Base-by-base conservation (phyloP, 2,329 filamentous ascomycete genomes). In the Hysterium pulicare region DNA sequence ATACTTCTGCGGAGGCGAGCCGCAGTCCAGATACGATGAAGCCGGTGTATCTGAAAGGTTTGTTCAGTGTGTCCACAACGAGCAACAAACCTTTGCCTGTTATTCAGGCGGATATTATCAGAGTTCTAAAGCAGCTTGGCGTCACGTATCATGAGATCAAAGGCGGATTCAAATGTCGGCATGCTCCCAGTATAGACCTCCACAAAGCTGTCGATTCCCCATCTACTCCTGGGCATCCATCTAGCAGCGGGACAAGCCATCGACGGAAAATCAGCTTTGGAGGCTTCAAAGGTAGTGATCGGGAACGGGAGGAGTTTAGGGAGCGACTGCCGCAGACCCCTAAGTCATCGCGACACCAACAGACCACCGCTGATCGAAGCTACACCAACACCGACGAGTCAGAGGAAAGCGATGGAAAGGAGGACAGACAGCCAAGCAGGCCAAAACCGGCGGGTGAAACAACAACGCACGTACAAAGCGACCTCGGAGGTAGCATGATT, bases 41-140 rank as follows among this genome's bases (percentile, higher is more conserved):
- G 65, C 93, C 93, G 0, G 93, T 97, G 3, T 97, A 86, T 65
- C 79, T 98, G 44, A 98, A 97, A 68, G 93, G 93, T 4, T 76
- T 98, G 15, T 97, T 98, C 71, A 97, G 91, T 58, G 93, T 97
- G 41, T 94, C 89, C 3, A 98, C 93, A 0, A 98, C 93, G 5
- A 96, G 90, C 44, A 93, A 84, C 60, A 95, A 94, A 62, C 88
- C 91, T 1, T 80, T 97, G 9, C 75, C 83, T 1, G 82, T 89
- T 45, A 98, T 98, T 49, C 83, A 91, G 30, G 75, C 82, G 5
- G 93, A 98, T 61, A 87, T 98, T 54, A 94, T 94, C 60, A 80
- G 91, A 38, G 93, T 97, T 2, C 71, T 98, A 40, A 85, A 83
- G 53, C 84, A 91, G 62, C 79, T 97, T 13, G 87, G 87, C 13